Conservation (phyloP, 1,284 basidiomycete genomes). For the Cutaneotrichosporon cutaneum region DNA sequence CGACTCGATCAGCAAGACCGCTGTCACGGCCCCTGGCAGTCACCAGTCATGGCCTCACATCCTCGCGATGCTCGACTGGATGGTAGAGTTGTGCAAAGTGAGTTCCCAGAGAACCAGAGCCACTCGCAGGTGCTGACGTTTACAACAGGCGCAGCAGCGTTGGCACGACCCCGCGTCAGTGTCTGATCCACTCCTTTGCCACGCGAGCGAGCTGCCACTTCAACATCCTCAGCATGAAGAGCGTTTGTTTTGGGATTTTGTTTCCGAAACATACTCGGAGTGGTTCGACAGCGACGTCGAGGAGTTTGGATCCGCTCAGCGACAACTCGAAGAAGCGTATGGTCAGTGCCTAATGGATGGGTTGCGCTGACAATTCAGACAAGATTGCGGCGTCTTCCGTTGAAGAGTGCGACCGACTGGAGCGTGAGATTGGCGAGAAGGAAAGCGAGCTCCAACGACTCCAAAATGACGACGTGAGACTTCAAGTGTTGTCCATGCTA, state of each 20-base stretch:
- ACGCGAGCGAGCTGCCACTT: constrained; percentile 38
- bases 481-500: background rate
- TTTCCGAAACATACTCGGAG: constrained; percentile 64
- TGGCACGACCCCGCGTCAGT: constrained; percentile 65
- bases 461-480: constrained; percentile 42
- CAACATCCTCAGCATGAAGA: constrained; percentile 57
- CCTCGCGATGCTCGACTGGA: constrained; percentile 80
- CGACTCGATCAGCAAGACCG: constrained; percentile 71
- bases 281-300: constrained; percentile 70
- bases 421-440: constrained; percentile 34
- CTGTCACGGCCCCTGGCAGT: constrained; percentile 77
- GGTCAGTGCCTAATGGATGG: constrained; percentile 52
- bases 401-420: constrained; percentile 41
- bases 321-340: constrained; percentile 69
- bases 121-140: background rate
- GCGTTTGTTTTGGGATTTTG: constrained; percentile 73
- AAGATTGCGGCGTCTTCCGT: constrained; percentile 34
- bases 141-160: constrained; percentile 54
- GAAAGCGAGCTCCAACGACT: constrained; percentile 42
- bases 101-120: background rate
- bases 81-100: constrained; percentile 64
- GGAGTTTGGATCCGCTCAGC: constrained; percentile 68
- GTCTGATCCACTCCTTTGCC: constrained; percentile 63
- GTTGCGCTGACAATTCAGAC: constrained; percentile 24
- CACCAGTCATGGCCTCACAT: constrained; percentile 80